Evolutionary conservation across 2,329 filamentous ascomycete species (phyloP).

Genomic region (Sclerotinia spermophila): DNA sequence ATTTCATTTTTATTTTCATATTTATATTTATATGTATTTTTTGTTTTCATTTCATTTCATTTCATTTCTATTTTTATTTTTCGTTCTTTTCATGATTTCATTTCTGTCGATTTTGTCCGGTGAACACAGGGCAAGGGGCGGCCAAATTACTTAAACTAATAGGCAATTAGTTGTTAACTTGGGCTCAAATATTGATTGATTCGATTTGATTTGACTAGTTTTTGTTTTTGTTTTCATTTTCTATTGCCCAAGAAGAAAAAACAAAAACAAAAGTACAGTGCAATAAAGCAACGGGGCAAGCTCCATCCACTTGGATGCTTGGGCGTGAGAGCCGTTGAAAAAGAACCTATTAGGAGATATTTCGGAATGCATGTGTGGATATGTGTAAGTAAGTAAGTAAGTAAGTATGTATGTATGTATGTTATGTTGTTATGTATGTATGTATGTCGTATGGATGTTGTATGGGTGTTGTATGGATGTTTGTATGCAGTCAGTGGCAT

Average conservation of each 20-base stretch:
- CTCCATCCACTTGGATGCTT: neutral
- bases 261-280: neutral
- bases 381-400: too few relatives aligned
- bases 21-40: too few relatives aligned
- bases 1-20: neutral
- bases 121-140: conserved; percentile 2
- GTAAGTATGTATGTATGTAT: neutral
- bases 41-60: neutral
- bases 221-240: neutral
- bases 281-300: neutral
- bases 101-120: neutral
- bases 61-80: neutral
- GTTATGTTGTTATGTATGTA: too few relatives aligned
- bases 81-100: neutral
- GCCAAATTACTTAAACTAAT: neutral
- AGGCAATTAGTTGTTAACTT: neutral
- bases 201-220: neutral
- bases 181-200: neutral
- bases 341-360: neutral
- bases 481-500: neutral
- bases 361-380: neutral
- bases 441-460: too few relatives aligned
- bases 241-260: neutral
- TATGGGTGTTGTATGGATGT: neutral
- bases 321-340: neutral